These are phyloP conservation scores for Rhodotorula sp. DNA, from an alignment of 1,284 basidiomycete genomes.

Conservation along the genomic window DNA sequence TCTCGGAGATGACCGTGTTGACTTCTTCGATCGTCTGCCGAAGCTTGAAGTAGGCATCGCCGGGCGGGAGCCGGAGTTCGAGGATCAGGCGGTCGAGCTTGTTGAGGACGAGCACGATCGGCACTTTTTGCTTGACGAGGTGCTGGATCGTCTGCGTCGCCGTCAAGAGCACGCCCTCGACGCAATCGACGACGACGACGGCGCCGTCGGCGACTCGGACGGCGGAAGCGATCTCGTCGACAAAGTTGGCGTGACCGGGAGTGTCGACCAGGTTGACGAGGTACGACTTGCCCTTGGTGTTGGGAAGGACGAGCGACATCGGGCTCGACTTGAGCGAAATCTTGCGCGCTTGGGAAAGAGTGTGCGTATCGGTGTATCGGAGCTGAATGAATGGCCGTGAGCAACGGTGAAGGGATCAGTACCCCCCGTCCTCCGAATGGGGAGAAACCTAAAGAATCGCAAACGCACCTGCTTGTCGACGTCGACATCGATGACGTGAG, in stretches of 20 bases:
- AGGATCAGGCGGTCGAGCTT: constrained; percentile 97
- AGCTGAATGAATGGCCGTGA: constrained; percentile 53
- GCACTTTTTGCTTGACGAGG: constrained; percentile 28
- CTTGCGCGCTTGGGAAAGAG: constrained; percentile 78
- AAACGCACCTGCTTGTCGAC: constrained; percentile 71
- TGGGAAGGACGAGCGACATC: constrained; percentile 85
- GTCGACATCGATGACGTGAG: constrained; percentile 91
- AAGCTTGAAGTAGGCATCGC: constrained; percentile 97
- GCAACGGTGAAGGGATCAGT: background rate
- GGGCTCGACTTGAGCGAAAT: constrained; percentile 97
- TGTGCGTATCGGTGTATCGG: constrained; percentile 94
- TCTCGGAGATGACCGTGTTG: constrained; percentile 85
- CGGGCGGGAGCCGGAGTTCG: constrained; percentile 90
- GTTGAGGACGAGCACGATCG: constrained; percentile 73
- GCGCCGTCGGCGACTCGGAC: constrained; percentile 91
- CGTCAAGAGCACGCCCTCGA: constrained; percentile 70
- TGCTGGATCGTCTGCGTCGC: constrained; percentile 39
- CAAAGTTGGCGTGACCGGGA: constrained; percentile 96
- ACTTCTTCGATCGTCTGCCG: constrained; percentile 99
- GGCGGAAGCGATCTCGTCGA: constrained; percentile 89
- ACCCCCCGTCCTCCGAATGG: background rate
- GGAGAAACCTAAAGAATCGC: background rate
- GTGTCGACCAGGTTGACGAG: constrained; percentile 94
- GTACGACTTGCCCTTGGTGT: constrained; percentile 88
- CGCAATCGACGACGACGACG: constrained; percentile 88